Conservation (phyloP, 23 red algal genomes). For the Gracilaria domingensis region DNA sequence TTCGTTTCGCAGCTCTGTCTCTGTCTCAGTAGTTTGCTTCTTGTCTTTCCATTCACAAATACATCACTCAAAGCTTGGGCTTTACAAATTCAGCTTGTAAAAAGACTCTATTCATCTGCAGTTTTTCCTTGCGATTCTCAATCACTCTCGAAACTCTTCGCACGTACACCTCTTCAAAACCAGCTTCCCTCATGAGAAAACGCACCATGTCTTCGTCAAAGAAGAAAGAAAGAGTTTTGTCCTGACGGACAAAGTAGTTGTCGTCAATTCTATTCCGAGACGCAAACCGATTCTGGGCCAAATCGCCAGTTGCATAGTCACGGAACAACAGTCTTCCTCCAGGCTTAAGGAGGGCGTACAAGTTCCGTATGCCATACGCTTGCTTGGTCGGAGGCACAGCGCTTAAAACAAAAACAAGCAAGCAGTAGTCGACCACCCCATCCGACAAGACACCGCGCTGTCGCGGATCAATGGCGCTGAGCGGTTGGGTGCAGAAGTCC, state of each 20-base stretch:
- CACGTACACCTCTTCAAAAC: constrained; percentile 53
- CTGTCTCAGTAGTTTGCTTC: no score
- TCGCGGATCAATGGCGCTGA: constrained; percentile 12
- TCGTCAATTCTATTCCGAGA: constrained; percentile 55
- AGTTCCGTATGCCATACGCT: constrained; percentile 29
- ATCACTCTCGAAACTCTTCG: constrained; percentile 53
- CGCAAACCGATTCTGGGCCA: constrained; percentile 74
- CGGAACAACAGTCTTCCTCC: constrained; percentile 82
- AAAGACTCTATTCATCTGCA: constrained; percentile 78
- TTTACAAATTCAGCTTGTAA: constrained; percentile 68
- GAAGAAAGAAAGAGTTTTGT: constrained; percentile 83
- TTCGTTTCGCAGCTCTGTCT: no score
- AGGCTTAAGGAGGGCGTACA: constrained; percentile 67
- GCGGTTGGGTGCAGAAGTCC: constrained; percentile 52
- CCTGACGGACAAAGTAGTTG: constrained; percentile 81
- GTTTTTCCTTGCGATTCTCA: constrained; percentile 70
- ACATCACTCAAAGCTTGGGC: background rate
- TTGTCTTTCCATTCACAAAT: background rate
- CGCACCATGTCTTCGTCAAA: constrained; percentile 67
- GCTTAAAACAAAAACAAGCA: constrained; percentile 73
- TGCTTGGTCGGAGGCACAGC: constrained; percentile 69
- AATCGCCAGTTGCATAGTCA: constrained; percentile 88
- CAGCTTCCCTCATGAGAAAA: constrained; percentile 33
- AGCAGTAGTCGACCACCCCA: constrained; percentile 34
- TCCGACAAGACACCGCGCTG: background rate